These are phyloP conservation scores for Trypanosoma scelopori DNA, from an alignment of 208 protist species.

Conservation along the genomic window DNA sequence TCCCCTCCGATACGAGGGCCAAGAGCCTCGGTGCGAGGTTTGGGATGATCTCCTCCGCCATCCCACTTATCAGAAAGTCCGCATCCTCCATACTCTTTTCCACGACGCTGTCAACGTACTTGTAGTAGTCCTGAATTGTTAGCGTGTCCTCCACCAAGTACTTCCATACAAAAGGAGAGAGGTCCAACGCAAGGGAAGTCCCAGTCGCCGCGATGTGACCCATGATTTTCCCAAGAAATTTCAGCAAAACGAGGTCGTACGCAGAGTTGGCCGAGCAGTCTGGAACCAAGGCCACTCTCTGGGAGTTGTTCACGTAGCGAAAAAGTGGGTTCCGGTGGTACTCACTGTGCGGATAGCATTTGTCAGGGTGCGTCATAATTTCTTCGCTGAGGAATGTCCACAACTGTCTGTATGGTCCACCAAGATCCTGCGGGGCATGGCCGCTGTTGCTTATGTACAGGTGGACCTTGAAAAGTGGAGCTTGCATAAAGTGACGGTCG, in stretches of 20 bases:
- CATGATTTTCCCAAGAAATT: conserved; percentile 91
- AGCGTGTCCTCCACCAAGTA: conserved; percentile 87
- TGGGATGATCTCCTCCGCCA: conserved; percentile 85
- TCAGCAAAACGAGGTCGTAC: conserved; percentile 80
- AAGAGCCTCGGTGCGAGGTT: conserved; percentile 54
- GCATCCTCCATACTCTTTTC: conserved; percentile 76
- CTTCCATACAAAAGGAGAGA: conserved; percentile 92
- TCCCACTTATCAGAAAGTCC: conserved; percentile 75
- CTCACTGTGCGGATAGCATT: conserved; percentile 80
- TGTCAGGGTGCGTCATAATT: conserved; percentile 87
- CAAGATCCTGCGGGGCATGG: conserved; percentile 84
- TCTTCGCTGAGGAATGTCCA: conserved; percentile 88
- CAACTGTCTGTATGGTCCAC: conserved; percentile 87
- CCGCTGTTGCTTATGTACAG: conserved; percentile 75
- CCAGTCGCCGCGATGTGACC: conserved; percentile 69
- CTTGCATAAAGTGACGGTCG: conserved; percentile 53
- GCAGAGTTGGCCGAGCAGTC: conserved; percentile 67
- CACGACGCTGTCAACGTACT: conserved; percentile 85
- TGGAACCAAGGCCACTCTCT: conserved; percentile 82
- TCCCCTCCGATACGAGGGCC: neutral
- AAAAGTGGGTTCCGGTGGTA: conserved; percentile 88
- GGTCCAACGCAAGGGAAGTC: conserved; percentile 80
- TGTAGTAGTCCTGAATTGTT: conserved; percentile 84
- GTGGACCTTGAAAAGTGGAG: conserved; percentile 84
- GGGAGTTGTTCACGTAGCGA: conserved; percentile 81